Conservation (phyloP, 225 moss, liverwort and hornwort genomes). For the Physcomitrium patens region DNA sequence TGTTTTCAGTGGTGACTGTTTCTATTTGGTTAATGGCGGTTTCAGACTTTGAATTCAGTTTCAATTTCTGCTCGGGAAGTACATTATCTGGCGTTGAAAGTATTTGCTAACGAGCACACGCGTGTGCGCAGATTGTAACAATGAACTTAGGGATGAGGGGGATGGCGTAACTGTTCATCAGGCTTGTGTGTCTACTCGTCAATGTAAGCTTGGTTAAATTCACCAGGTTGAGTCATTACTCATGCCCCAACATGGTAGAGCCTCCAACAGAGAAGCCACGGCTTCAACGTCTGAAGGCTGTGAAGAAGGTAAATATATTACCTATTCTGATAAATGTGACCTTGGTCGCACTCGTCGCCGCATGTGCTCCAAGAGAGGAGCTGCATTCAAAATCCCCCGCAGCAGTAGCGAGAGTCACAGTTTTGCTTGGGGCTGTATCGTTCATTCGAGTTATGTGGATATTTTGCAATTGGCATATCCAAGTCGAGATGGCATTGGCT, state of each 20-base stretch:
- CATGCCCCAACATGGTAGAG: slow-evolving; percentile 48
- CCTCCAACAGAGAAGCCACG: slow-evolving; percentile 21
- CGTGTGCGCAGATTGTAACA: slow-evolving; percentile 29
- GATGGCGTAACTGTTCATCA: not conserved
- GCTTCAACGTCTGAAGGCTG: slow-evolving; percentile 54
- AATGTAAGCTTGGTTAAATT: not conserved
- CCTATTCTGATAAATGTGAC: slow-evolving; percentile 54
- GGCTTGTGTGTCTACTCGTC: not conserved
- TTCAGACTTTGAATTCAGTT: not conserved
- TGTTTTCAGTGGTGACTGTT: not conserved
- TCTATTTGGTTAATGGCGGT: not conserved
- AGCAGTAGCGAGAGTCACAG: slow-evolving; percentile 37
- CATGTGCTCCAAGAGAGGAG: slow-evolving; percentile 27
- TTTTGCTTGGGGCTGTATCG: slow-evolving; percentile 45
- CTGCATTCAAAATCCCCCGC: slow-evolving; percentile 39
- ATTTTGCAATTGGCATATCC: slow-evolving; percentile 61
- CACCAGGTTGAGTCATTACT: slow-evolving; percentile 5
- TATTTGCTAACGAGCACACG: not conserved
- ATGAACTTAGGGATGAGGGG: not conserved
- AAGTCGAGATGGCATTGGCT: slow-evolving; percentile 68
- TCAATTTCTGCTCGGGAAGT: not conserved
- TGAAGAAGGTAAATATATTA: slow-evolving; percentile 56
- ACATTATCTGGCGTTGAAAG: not conserved
- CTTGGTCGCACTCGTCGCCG: slow-evolving; percentile 35
- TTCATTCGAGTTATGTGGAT: slow-evolving; percentile 74